Base-by-base conservation (phyloP, 306 rosid species). In the Coriaria nepalensis region DNA sequence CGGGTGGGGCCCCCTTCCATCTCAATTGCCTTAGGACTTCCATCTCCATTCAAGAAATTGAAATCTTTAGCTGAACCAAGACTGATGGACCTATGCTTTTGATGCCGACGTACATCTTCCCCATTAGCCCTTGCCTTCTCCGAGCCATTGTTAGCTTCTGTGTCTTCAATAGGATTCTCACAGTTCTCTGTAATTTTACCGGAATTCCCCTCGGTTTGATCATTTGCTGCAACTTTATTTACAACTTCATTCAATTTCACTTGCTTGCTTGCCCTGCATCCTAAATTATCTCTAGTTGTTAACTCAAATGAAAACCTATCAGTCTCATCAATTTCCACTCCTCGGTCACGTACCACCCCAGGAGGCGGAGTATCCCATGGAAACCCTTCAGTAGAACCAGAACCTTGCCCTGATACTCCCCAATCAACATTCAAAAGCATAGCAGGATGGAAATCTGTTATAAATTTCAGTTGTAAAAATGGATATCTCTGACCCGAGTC, bases 371-470 rank as follows among this genome's bases (percentile, higher is more conserved):
- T 36, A 29, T 61, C 49, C 33, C 49, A 56, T 60, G 39, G 58
- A 65, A 61, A 64, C 10, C 60, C 60, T 45, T 64, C 55, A 12
- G 43, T 52, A 9, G 76, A 57, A 49, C 78, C 78, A 55, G 79
- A 69, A 53, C 64, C 61, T 8, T 47, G 74, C 29, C 55, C 37
- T 13, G 70, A 55, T 20, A 20, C 1, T 53, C 66, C 70, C 73
- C 71, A 69, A 47, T 75, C 92, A 10, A 73, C 74, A 65, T 69
- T 72, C 55, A 79, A 61, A 52, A 85, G 66, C 70, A 75, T 82
- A 37, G 94, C 96, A 0, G 98, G 96, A 57, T 92, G 81, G 49
- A 86, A 80, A 62, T 85, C 85, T 53, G 95, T 75, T 45, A 75
- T 94, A 55, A 86, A 92, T 49, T 92, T 94, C 60, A 71, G 70